phyloP scores from a whole-genome alignment of 371 early-diverging fungal species.

The Mortierella polycephala region DNA sequence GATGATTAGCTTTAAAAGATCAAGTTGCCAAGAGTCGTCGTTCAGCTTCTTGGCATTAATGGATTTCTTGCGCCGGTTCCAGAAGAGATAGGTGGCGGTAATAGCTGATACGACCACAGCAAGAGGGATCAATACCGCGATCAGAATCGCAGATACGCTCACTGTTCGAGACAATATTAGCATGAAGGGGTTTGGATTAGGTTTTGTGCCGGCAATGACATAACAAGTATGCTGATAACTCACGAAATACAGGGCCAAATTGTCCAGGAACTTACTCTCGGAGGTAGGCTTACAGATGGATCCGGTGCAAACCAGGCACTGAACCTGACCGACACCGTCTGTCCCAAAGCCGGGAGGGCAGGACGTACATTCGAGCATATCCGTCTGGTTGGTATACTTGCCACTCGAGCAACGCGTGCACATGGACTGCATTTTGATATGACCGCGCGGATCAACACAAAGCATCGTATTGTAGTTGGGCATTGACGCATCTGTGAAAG shows the following conservation, averaged over 20 bases:
- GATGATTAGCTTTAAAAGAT: slow-evolving; percentile 48
- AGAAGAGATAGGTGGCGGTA: slow-evolving; percentile 1
- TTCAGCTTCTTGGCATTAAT: slow-evolving; percentile 37
- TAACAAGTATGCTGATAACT: too few species aligned
- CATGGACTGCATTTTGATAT: slow-evolving; percentile 40
- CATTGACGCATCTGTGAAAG: background rate
- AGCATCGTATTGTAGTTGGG: slow-evolving; percentile 34
- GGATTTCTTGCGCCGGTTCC: slow-evolving; percentile 36
- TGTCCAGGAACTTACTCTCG: slow-evolving; percentile 4
- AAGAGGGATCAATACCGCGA: slow-evolving; percentile 31
- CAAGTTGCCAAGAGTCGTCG: slow-evolving; percentile 61
- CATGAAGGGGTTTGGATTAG: background rate
- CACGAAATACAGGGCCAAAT: too few species aligned
- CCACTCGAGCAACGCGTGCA: slow-evolving; percentile 55
- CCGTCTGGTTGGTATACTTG: slow-evolving; percentile 37
- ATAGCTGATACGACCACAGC: slow-evolving; percentile 3
- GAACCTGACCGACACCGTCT: slow-evolving; percentile 23
- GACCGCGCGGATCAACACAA: slow-evolving; percentile 50
- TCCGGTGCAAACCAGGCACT: slow-evolving; percentile 24
- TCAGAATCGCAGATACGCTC: slow-evolving; percentile 28
- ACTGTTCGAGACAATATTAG: slow-evolving; percentile 1
- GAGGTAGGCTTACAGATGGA: slow-evolving; percentile 13
- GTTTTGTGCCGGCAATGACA: too few species aligned
- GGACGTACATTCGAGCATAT: slow-evolving; percentile 17
- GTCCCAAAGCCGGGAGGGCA: slow-evolving; percentile 31